Percentiles rank a stretch among this genome's conserved stretches.
phyloP scores from a whole-genome alignment of 768 basidiomycete genomes.

The Leccinum boreale region DNA sequence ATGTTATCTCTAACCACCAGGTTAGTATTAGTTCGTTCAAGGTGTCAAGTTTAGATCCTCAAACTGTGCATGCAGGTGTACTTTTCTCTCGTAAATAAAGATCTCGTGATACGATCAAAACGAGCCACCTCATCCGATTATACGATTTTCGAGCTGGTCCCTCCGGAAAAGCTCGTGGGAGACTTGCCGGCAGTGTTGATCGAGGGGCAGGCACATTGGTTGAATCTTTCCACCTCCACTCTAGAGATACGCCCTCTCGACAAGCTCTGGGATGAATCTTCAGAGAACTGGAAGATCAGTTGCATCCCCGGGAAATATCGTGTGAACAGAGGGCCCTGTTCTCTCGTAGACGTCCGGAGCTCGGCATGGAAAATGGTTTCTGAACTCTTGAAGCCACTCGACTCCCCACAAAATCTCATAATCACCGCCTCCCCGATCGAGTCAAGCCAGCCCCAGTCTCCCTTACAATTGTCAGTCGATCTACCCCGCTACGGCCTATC shows the following conservation, averaged over 20 bases:
- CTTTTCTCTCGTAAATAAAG: slow-evolving; percentile 15
- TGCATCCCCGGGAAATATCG: slow-evolving; percentile 7
- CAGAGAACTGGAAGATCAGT: slow-evolving; percentile 26
- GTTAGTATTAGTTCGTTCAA: slow-evolving; percentile 2
- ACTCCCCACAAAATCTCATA: slow-evolving; percentile 19
- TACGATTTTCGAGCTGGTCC: slow-evolving; percentile 7
- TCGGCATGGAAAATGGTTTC: slow-evolving; percentile 27
- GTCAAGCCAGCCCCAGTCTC: background rate
- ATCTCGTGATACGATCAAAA: slow-evolving; percentile 21
- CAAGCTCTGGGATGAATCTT: slow-evolving; percentile 21
- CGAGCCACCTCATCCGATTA: background rate
- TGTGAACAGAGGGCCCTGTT: slow-evolving; percentile 2
- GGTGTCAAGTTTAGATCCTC: background rate
- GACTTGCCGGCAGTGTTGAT: slow-evolving; percentile 31
- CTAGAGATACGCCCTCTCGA: slow-evolving; percentile 28
- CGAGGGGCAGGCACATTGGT: slow-evolving; percentile 27
- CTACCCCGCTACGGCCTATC: slow-evolving; percentile 42
- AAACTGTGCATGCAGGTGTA: slow-evolving; percentile 11
- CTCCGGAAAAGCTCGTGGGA: slow-evolving; percentile 15
- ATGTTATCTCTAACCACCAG: slow-evolving; percentile 15
- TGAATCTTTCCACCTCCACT: slow-evolving; percentile 19
- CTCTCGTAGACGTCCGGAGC: slow-evolving; percentile 28
- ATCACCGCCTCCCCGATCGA: slow-evolving; percentile 9
- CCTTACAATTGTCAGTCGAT: slow-evolving; percentile 21
- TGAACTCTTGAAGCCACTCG: slow-evolving; percentile 20